phyloP scores from a whole-genome alignment of 1,284 basidiomycete species.

The Tilletiaria anomala region DNA sequence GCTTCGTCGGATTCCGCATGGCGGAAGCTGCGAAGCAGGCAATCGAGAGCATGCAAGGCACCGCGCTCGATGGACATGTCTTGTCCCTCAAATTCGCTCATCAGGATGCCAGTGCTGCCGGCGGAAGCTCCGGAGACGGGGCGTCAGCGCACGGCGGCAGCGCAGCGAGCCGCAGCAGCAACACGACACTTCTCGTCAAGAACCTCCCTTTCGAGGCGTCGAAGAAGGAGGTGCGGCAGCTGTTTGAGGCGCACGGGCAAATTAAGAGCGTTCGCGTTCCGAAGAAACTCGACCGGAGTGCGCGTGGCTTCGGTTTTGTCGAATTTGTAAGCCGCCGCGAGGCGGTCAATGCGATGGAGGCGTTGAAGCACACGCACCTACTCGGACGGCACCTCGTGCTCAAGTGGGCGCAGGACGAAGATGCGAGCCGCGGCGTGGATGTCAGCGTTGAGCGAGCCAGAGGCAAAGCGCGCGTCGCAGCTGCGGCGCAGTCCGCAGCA shows the following conservation, averaged over 20 bases:
- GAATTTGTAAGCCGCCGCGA: conserved; percentile 45
- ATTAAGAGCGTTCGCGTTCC: conserved; percentile 44
- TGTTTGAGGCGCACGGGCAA: conserved; percentile 64
- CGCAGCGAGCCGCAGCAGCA: conserved; percentile 29
- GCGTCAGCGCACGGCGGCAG: conserved; percentile 40
- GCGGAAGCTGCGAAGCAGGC: conserved; percentile 59
- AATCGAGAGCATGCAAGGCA: conserved; percentile 63
- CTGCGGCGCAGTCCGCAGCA: too few species aligned
- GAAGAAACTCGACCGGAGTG: conserved; percentile 59
- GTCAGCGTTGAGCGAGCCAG: too few species aligned
- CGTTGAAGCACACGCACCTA: conserved; percentile 78
- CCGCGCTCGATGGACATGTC: conserved; percentile 73
- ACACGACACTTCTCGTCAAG: conserved; percentile 62
- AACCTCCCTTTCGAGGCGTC: conserved; percentile 93
- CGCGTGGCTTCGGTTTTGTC: conserved; percentile 93
- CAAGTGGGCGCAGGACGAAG: conserved; percentile 74
- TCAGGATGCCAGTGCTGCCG: conserved; percentile 38
- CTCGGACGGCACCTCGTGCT: conserved; percentile 85
- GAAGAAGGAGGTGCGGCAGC: conserved; percentile 74
- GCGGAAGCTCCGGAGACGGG: conserved; percentile 51
- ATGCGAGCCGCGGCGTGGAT: too few species aligned
- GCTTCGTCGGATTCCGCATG: conserved; percentile 81
- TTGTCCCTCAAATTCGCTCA: conserved; percentile 75
- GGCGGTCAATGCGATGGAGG: conserved; percentile 25
- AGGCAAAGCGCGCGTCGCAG: too few species aligned